Conservation (phyloP, 371 early-diverging fungal genomes). For the Syncephalastrum sp. region DNA sequence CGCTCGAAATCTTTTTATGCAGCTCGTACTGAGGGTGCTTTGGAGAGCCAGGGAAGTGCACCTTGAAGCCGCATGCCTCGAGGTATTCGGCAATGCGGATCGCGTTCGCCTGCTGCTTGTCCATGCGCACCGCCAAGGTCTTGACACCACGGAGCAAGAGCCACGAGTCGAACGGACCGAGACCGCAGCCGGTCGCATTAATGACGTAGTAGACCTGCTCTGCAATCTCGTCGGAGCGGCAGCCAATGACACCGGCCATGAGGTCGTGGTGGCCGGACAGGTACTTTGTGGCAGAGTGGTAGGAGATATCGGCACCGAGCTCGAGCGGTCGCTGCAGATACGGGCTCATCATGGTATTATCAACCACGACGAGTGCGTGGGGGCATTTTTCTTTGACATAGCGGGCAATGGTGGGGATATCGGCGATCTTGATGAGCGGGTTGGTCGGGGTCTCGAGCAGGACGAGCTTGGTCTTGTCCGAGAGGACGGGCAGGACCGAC, state of each 20-base stretch:
- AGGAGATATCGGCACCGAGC: slow-evolving; percentile 85
- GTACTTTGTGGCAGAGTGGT: slow-evolving; percentile 90
- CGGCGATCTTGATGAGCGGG: slow-evolving; percentile 83
- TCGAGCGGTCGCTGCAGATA: slow-evolving; percentile 85
- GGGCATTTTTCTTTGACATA: slow-evolving; percentile 70
- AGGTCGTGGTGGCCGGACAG: slow-evolving; percentile 92
- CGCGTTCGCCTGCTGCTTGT: slow-evolving; percentile 77
- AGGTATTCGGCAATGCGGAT: slow-evolving; percentile 79
- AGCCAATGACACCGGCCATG: slow-evolving; percentile 88
- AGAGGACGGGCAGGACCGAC: slow-evolving; percentile 59
- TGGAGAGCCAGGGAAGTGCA: slow-evolving; percentile 85
- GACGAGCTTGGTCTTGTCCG: slow-evolving; percentile 76
- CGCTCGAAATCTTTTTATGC: slow-evolving; percentile 74
- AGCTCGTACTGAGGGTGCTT: slow-evolving; percentile 89
- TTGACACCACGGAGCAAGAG: slow-evolving; percentile 86
- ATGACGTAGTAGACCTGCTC: slow-evolving; percentile 80
- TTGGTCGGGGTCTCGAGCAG: slow-evolving; percentile 91
- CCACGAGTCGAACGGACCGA: slow-evolving; percentile 88
- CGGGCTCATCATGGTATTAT: slow-evolving; percentile 95
- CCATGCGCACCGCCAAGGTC: slow-evolving; percentile 87
- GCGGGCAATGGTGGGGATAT: slow-evolving; percentile 73
- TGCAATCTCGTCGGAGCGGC: slow-evolving; percentile 65
- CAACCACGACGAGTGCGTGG: slow-evolving; percentile 82
- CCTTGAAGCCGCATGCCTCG: slow-evolving; percentile 74
- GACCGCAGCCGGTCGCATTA: slow-evolving; percentile 90